These are phyloP conservation scores for Colletotrichum echinochloae DNA, from an alignment of 2,329 filamentous ascomycete species.

Conservation along the genomic window DNA sequence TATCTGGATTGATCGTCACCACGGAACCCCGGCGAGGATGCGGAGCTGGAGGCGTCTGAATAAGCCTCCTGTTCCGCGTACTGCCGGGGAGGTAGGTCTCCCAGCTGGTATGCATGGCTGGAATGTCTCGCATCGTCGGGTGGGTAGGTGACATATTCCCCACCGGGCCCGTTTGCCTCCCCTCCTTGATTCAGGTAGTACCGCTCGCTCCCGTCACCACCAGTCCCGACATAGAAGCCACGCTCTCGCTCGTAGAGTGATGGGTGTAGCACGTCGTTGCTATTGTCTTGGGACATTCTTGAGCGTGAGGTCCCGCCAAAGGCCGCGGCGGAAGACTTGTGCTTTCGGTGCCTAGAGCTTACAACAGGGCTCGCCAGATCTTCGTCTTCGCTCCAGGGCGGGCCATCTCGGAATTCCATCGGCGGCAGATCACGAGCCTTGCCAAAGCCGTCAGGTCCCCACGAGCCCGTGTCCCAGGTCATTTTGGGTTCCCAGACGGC, in stretches of 20 bases:
- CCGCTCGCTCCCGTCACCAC: constrained; percentile 77
- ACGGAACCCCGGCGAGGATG: constrained; percentile 68
- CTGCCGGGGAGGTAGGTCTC: constrained; percentile 59
- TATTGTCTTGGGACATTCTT: constrained; percentile 51
- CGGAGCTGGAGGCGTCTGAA: constrained; percentile 69
- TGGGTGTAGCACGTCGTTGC: constrained; percentile 58
- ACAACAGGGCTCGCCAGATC: constrained; percentile 93
- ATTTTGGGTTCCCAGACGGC: constrained; percentile 78
- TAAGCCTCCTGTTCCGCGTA: constrained; percentile 64
- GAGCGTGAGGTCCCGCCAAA: constrained; percentile 60
- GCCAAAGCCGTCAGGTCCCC: constrained; percentile 65
- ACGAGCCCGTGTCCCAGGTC: constrained; percentile 64
- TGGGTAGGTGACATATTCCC: constrained; percentile 85
- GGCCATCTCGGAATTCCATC: constrained; percentile 87
- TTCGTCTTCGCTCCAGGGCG: constrained; percentile 95
- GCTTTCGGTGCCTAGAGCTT: constrained; percentile 85
- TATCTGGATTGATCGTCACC: constrained; percentile 81
- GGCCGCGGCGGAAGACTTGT: constrained; percentile 75
- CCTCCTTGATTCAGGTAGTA: constrained; percentile 79
- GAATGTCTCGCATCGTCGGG: constrained; percentile 72
- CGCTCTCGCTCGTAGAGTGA: constrained; percentile 69
- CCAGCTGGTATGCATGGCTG: constrained; percentile 58
- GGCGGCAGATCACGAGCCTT: constrained; percentile 77
- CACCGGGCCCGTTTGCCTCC: constrained; percentile 80
- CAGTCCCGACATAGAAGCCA: constrained; percentile 75